These are phyloP conservation scores for Plasmodium ovale DNA, from an alignment of 169 alveolate species.

Conservation along the genomic window DNA sequence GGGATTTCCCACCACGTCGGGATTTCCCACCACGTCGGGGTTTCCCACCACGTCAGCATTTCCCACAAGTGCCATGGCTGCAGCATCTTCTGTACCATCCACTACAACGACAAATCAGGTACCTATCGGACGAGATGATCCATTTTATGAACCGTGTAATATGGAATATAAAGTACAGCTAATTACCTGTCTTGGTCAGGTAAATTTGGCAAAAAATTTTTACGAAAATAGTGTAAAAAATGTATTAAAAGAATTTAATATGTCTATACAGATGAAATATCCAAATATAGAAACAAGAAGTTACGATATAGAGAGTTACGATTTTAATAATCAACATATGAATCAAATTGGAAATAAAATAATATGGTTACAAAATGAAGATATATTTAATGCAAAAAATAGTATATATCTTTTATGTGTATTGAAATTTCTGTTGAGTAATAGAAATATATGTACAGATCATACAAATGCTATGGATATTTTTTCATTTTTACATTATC, in stretches of 20 bases:
- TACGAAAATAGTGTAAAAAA: slow-evolving; percentile 34
- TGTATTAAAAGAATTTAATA: slow-evolving; percentile 12
- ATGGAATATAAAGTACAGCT: slow-evolving; percentile 50
- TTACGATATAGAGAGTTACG: slow-evolving; percentile 10
- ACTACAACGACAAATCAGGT: background rate
- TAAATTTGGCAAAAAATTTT: slow-evolving; percentile 28
- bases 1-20: too few relatives aligned
- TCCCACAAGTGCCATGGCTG: too few relatives aligned
- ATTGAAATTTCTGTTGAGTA: slow-evolving; percentile 37
- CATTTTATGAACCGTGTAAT: slow-evolving; percentile 54
- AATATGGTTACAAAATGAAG: slow-evolving; percentile 41
- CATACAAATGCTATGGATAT: background rate
- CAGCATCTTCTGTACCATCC: background rate
- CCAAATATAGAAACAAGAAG: slow-evolving; percentile 7
- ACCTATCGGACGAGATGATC: background rate
- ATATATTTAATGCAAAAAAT: slow-evolving; percentile 20
- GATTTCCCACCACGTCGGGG: too few relatives aligned
- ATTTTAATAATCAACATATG: background rate
- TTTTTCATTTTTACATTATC: slow-evolving; percentile 4
- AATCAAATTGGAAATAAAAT: background rate
- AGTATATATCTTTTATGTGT: slow-evolving; percentile 23
- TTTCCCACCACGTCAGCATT: too few relatives aligned
- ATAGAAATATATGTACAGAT: slow-evolving; percentile 20
- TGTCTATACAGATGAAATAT: slow-evolving; percentile 22
- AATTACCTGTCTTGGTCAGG: slow-evolving; percentile 43